phyloP scores from a whole-genome alignment of 129 eudicot genomes.

The Escallonia rubra region DNA sequence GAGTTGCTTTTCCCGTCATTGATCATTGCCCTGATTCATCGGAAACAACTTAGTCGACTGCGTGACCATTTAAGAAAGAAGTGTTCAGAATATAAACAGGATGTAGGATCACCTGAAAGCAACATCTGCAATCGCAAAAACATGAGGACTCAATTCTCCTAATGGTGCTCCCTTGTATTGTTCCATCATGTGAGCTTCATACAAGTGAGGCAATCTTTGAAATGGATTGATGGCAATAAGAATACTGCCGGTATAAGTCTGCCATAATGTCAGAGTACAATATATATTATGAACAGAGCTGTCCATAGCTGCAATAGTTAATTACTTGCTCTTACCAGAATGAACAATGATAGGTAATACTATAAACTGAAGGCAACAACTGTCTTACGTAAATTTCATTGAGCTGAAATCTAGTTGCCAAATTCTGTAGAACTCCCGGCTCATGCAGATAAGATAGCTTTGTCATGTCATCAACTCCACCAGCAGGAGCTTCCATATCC shows the following conservation, averaged over 20 bases:
- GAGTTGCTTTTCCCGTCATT: conserved; percentile 93
- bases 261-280: conserved; percentile 57
- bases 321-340: conserved; percentile 40
- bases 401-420: conserved; percentile 78
- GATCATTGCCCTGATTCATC: conserved; percentile 75
- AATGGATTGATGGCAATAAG: conserved; percentile 97
- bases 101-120: conserved; percentile 65
- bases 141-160: conserved; percentile 95
- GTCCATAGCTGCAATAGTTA: conserved; percentile 47
- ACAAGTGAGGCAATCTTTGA: conserved; percentile 79
- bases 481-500: conserved; percentile 75
- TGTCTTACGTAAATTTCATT: conserved; percentile 93
- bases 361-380: conserved; percentile 8
- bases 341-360: conserved; percentile 11
- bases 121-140: conserved; percentile 92
- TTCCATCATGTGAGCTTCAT: conserved; percentile 83
- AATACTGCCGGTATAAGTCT: conserved; percentile 97
- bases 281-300: conserved; percentile 42
- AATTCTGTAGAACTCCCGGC: conserved; percentile 94
- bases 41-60: conserved; percentile 21
- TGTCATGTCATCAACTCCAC: conserved; percentile 96
- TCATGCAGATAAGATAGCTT: conserved; percentile 91
- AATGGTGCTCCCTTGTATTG: conserved; percentile 84
- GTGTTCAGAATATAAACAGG: conserved; percentile 6
- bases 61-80: conserved; percentile 9